Conservation (phyloP, 805 yeast species). For the Ogataea pignaliae region DNA sequence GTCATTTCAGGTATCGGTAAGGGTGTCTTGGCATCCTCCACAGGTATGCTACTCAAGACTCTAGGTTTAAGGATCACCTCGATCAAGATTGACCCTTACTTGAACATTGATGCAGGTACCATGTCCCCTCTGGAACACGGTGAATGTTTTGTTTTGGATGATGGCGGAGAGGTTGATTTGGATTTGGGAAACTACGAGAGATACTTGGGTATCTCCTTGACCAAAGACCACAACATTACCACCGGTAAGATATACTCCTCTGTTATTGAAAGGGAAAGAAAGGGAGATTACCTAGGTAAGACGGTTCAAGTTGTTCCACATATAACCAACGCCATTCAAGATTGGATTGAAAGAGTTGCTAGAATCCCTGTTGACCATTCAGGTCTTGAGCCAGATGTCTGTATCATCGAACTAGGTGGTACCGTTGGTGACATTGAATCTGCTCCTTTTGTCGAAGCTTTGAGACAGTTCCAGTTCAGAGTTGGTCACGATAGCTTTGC, state of each 20-base stretch:
- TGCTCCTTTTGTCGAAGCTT: conserved; percentile 98
- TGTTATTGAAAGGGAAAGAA: conserved; percentile 92
- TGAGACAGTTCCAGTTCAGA: conserved; percentile 97
- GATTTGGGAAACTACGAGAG: conserved; percentile 98
- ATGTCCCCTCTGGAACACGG: conserved; percentile 99
- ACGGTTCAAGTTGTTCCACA: conserved; percentile 99
- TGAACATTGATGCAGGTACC: conserved; percentile 99
- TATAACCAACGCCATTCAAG: conserved; percentile 94
- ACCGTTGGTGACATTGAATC: conserved; percentile 99
- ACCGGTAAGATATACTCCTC: conserved; percentile 96
- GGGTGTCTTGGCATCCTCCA: conserved; percentile 96
- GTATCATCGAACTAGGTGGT: conserved; percentile 97
- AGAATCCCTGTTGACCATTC: conserved; percentile 87
- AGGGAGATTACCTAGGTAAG: conserved; percentile 95
- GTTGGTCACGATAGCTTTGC: conserved; percentile 94
- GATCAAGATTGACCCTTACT: conserved; percentile 96
- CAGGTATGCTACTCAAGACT: conserved; percentile 92
- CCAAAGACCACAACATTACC: conserved; percentile 93
- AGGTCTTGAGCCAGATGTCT: conserved; percentile 88
- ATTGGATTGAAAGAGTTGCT: conserved; percentile 95
- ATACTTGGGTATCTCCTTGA: conserved; percentile 87
- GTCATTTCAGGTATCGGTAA: conserved; percentile 99
- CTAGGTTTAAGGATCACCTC: conserved; percentile 93
- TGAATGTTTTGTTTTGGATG: conserved; percentile 95
- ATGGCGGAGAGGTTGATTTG: conserved; percentile 98